phyloP scores from a whole-genome alignment of 225 moss, liverwort and hornwort species.

The Pseudisothecium myosuroides region DNA sequence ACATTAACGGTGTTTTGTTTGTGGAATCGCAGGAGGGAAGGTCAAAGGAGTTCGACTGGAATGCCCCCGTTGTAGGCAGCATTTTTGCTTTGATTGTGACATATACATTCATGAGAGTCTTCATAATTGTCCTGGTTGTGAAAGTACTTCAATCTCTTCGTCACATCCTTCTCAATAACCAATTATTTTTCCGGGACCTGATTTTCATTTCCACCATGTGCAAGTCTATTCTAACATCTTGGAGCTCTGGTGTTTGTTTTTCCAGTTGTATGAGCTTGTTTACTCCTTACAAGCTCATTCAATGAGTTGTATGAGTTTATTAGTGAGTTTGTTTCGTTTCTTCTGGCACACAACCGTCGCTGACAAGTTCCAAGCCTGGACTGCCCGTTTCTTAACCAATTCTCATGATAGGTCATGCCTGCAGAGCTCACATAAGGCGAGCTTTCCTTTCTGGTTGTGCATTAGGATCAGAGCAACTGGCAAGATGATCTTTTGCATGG shows the following conservation, averaged over 20 bases:
- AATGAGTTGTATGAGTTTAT: neutral
- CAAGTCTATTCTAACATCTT: neutral
- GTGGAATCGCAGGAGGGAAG: conserved; percentile 60
- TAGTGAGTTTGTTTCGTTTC: neutral
- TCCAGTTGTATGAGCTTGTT: neutral
- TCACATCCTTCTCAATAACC: conserved; percentile 32
- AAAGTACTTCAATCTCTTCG: conserved; percentile 55
- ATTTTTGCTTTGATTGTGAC: conserved; percentile 98
- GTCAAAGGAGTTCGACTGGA: conserved; percentile 72
- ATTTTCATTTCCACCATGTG: neutral
- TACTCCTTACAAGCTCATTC: neutral
- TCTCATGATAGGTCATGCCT: neutral
- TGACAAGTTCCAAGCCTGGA: neutral
- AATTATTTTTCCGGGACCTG: neutral
- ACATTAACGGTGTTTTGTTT: neutral
- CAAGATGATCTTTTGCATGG: neutral
- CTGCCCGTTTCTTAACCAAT: neutral
- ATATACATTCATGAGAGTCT: conserved; percentile 95
- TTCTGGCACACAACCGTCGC: neutral
- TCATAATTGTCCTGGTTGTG: conserved; percentile 98
- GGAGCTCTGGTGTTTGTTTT: neutral
- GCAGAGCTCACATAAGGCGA: neutral
- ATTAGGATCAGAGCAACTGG: neutral
- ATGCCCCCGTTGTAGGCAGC: conserved; percentile 92
- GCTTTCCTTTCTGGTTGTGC: neutral